A percentile compares a stretch with the other conserved stretches of the same genome.
These are phyloP conservation scores for Phaeotremella fagi DNA, from an alignment of 768 basidiomycete species.

Conservation along the genomic window DNA sequence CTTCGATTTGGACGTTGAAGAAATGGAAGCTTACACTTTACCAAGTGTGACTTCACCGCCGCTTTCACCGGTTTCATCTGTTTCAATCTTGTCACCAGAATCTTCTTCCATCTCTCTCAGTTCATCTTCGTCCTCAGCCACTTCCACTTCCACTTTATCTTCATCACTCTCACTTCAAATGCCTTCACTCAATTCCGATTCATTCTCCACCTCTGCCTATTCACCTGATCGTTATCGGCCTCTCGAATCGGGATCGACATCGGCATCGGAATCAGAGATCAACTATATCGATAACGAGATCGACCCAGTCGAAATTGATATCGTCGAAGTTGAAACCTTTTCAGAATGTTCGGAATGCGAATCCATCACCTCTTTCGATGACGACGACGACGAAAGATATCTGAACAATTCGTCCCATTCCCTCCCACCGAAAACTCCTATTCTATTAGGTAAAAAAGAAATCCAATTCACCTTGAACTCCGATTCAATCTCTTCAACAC, in stretches of 20 bases:
- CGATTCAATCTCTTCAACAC: neutral
- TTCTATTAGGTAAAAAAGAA: neutral
- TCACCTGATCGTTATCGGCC: no score
- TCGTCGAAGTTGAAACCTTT: constrained; percentile 9
- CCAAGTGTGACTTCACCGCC: constrained; percentile 5
- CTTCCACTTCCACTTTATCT: neutral
- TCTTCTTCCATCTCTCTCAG: no score
- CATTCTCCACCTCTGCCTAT: neutral
- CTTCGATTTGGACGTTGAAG: constrained; percentile 15
- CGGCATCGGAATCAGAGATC: no score
- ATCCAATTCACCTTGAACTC: neutral
- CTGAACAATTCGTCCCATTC: neutral
- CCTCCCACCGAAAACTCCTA: neutral
- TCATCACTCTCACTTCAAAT: neutral
- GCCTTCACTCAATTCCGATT: no score
- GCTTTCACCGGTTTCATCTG: neutral
- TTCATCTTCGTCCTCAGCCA: no score
- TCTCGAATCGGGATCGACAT: no score
- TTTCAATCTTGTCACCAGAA: no score
- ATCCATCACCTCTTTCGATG: neutral
- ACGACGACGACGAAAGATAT: neutral
- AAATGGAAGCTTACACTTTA: constrained; percentile 24
- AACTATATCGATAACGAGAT: neutral
- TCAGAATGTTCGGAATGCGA: neutral
- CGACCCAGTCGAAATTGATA: constrained; percentile 10